phyloP scores from a whole-genome alignment of 108 stramenopile genomes.

The Cyclotella atomus region DNA sequence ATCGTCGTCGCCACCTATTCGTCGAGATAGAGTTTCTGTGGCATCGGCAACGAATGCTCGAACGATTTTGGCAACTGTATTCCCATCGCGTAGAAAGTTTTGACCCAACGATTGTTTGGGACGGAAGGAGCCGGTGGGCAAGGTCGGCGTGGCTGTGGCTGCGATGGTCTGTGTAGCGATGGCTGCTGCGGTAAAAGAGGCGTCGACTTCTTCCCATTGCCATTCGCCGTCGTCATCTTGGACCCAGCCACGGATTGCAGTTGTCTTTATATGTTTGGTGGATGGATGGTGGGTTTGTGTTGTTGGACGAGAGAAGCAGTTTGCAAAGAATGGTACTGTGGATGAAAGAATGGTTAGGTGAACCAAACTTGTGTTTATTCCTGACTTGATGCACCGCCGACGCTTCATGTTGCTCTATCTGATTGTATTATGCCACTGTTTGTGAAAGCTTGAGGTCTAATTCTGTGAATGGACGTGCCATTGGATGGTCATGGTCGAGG shows the following conservation, averaged over 20 bases:
- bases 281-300: background rate
- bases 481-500: too few species aligned
- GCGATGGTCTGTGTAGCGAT: slow-evolving; percentile 21
- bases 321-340: too few species aligned
- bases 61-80: slow-evolving; percentile 94
- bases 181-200: slow-evolving; percentile 59
- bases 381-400: too few species aligned
- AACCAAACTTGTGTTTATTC: too few species aligned
- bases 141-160: slow-evolving; percentile 66
- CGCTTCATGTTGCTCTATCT: too few species aligned
- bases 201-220: slow-evolving; percentile 89
- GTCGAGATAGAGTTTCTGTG: slow-evolving; percentile 27
- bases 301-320: slow-evolving; percentile 1
- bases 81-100: slow-evolving; percentile 93
- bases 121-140: slow-evolving; percentile 75
- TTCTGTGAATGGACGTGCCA: too few species aligned
- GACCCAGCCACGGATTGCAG: slow-evolving; percentile 63
- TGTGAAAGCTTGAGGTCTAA: too few species aligned
- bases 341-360: too few species aligned
- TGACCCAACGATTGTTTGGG: slow-evolving; percentile 98
- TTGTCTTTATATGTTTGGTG: background rate
- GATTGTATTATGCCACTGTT: too few species aligned
- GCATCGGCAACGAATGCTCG: slow-evolving; percentile 86
- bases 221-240: slow-evolving; percentile 80
- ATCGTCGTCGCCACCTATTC: background rate